These are phyloP conservation scores for Claviceps sp. DNA, from an alignment of 2,329 filamentous ascomycete genomes.

Conservation along the genomic window DNA sequence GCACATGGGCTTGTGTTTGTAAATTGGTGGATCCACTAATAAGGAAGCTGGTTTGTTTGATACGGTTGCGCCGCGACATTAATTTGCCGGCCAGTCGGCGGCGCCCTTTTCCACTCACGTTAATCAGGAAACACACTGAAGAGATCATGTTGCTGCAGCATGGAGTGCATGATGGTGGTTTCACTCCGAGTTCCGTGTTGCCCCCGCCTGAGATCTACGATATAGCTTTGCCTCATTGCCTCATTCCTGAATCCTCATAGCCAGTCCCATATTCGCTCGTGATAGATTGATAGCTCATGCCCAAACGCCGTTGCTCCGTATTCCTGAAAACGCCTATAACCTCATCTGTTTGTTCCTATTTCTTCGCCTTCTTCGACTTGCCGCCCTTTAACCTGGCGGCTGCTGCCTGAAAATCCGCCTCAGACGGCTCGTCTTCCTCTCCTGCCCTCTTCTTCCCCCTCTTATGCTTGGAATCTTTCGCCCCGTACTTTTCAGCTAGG, in stretches of 20 bases:
- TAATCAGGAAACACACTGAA: no score
- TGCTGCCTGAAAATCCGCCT: constrained; percentile 47
- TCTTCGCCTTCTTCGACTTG: constrained; percentile 10
- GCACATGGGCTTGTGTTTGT: not conserved
- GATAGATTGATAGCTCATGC: not conserved
- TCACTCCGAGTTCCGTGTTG: not conserved
- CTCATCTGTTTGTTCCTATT: not conserved
- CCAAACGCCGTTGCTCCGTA: not conserved
- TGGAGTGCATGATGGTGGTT: not conserved
- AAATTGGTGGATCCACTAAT: not conserved
- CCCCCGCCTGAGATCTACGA: not conserved
- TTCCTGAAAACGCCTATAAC: not conserved
- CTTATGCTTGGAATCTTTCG: constrained; percentile 27
- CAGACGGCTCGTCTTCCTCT: constrained; percentile 47
- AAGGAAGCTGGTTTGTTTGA: no score
- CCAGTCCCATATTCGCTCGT: not conserved
- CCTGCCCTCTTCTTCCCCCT: constrained; percentile 39
- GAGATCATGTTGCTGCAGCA: not conserved
- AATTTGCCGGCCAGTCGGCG: no score
- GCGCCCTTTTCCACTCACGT: no score
- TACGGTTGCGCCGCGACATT: no score
- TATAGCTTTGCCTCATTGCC: not conserved
- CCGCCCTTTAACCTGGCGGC: constrained; percentile 30
- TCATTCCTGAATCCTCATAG: not conserved
- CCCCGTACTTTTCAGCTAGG: constrained; percentile 64